These are phyloP conservation scores for Mucor indicus DNA, from an alignment of 371 early-diverging fungal genomes.

Conservation along the genomic window DNA sequence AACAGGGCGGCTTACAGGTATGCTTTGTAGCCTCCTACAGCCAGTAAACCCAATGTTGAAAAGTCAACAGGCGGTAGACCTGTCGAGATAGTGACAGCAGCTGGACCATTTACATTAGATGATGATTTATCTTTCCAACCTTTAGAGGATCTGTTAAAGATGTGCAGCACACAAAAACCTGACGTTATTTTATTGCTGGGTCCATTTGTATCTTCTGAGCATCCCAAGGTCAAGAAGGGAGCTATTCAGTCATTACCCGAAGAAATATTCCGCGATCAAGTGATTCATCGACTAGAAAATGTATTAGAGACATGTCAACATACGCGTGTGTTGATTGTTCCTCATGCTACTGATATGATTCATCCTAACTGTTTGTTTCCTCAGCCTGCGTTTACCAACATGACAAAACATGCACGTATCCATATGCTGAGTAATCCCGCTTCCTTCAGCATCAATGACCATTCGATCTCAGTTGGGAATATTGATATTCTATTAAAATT, in stretches of 20 bases:
- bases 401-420: constrained; percentile 26
- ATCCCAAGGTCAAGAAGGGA: constrained; percentile 61
- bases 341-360: constrained; percentile 71
- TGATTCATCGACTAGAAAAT: constrained; percentile 47
- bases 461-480: constrained; percentile 67
- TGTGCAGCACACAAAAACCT: constrained; percentile 59
- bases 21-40: constrained; percentile 28
- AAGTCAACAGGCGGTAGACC: constrained; percentile 41
- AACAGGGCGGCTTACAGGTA: background rate
- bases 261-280: constrained; percentile 58
- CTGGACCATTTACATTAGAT: constrained; percentile 84
- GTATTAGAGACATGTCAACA: constrained; percentile 41
- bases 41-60: constrained; percentile 22
- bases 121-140: constrained; percentile 78
- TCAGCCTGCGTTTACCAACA: constrained; percentile 69
- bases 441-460: constrained; percentile 77
- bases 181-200: constrained; percentile 83
- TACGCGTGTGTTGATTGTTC: constrained; percentile 65
- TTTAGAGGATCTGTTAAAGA: constrained; percentile 64
- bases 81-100: constrained; percentile 66
- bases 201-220: constrained; percentile 77
- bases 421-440: constrained; percentile 80
- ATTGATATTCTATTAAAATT: constrained; percentile 71
- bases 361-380: constrained; percentile 77
- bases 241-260: constrained; percentile 57